Evolutionary conservation across 2,329 filamentous ascomycete species (phyloP).

Genomic region (Albifimbria verrucaria): DNA sequence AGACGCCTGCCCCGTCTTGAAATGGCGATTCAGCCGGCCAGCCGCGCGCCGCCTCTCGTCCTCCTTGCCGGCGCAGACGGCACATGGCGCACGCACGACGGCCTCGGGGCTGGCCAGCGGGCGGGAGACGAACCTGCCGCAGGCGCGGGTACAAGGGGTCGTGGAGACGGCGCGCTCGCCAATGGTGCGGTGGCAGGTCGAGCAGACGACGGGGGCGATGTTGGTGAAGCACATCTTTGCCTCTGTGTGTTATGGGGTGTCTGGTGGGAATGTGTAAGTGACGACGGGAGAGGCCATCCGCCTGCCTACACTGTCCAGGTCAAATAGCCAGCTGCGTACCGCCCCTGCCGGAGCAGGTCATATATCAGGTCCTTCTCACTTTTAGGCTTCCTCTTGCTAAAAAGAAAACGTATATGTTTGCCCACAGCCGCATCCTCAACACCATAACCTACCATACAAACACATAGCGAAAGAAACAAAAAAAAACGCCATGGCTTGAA

Average conservation of each 20-base stretch:
- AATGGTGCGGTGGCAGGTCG: background rate
- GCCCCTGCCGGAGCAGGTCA: too few relatives aligned
- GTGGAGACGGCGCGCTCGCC: background rate
- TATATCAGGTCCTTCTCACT: too few relatives aligned
- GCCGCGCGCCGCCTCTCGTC: background rate
- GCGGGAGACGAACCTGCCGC: background rate
- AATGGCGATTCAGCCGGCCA: background rate
- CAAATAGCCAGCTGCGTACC: background rate
- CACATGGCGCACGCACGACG: background rate
- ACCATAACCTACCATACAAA: too few relatives aligned
- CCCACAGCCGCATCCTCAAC: background rate
- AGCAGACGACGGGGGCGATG: constrained; percentile 1
- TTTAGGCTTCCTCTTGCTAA: too few relatives aligned
- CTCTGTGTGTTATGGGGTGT: background rate
- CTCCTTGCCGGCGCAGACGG: background rate
- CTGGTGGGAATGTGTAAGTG: too few relatives aligned
- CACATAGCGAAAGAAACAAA: too few relatives aligned
- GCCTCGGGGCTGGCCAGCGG: background rate
- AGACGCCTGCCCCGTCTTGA: background rate
- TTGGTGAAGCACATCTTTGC: constrained; percentile 5
- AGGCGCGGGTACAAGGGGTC: background rate
- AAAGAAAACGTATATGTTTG: background rate
- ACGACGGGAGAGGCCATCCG: background rate
- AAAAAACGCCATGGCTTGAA: too few relatives aligned
- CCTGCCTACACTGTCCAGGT: background rate